Base-by-base conservation (phyloP, 371 early-diverging fungal species). In the Umbelopsis sp. region DNA sequence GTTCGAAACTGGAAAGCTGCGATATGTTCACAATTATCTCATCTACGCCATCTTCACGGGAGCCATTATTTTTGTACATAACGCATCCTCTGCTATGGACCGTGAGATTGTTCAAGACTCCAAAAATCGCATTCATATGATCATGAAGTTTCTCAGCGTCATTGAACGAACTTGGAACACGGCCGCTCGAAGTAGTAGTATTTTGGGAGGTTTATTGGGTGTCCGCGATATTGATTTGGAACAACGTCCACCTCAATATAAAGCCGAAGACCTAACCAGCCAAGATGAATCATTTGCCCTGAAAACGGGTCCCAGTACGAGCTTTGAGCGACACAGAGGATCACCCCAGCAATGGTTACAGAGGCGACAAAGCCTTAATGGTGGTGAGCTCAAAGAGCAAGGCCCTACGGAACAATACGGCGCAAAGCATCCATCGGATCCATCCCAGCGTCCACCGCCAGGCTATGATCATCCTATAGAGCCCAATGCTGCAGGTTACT, bases 61-160 rank as follows among this genome's bases (percentile, higher is more conserved):
- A 12, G 77, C 72, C n/a, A 70, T 76, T 24, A 71, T 74, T 9
- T 76, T 76, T 64, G 68, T 75, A 62, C 72, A 75, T 65, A 63
- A 48, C 41, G 65, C 69, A 25, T 69, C 45, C 25, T 50, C 72
- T 8, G 41, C 66, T 4, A 46, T 63, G 25, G 69, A 70, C 52
- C 50, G 65, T 18, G 70, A 71, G 5, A 9, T 50, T 16, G 45
- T 25, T 6, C 50, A 50, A 50, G 50, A 46, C 50, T 65, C 50
- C 29, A 50, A 57, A 14, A 25, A 24, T 7, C 29, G 57, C 18
- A 57, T 57, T 18, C 57, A 76, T 65, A 73, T 69, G 64, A 72
- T 74, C n/a, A 75, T 75, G 72, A 66, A 69, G 45, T 72, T 70
- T n/a, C 41, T 72, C 35, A 70, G 72, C 29, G 75, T 72, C 41